phyloP scores from a whole-genome alignment of 345 rosid genomes.

The Turnera subulata region DNA sequence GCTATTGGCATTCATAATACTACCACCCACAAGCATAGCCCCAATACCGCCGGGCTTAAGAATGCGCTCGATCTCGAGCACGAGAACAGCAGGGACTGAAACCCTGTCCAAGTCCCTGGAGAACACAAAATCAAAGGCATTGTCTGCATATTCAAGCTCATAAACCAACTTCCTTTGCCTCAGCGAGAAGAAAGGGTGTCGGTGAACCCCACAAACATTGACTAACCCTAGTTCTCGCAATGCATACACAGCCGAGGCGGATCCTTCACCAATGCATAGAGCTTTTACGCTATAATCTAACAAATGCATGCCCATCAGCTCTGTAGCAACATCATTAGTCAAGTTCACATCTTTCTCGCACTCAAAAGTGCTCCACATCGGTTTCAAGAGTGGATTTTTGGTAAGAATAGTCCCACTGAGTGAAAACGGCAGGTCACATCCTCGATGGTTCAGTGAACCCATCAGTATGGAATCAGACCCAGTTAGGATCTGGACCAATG shows the following conservation, averaged over 20 bases:
- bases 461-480: conserved; percentile 36
- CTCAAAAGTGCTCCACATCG: conserved; percentile 42
- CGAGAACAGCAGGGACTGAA: conserved; percentile 68
- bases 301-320: conserved; percentile 49
- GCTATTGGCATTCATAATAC: conserved; percentile 43
- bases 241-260: conserved; percentile 47
- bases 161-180: conserved; percentile 49
- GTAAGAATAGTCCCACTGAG: conserved; percentile 27
- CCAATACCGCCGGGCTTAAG: conserved; percentile 77
- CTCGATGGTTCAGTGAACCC: conserved; percentile 23
- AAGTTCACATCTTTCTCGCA: conserved; percentile 47
- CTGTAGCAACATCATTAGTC: conserved; percentile 45
- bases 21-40: conserved; percentile 58
- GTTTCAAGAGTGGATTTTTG: conserved; percentile 34
- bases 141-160: conserved; percentile 56
- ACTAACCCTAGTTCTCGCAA: conserved; percentile 54
- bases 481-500: conserved; percentile 44
- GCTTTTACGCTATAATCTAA: conserved; percentile 44
- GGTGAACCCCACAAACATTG: conserved; percentile 43
- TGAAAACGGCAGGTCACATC: conserved; percentile 39
- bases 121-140: conserved; percentile 63
- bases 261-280: conserved; percentile 76
- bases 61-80: conserved; percentile 81
- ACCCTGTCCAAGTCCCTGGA: conserved; percentile 59
- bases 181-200: conserved; percentile 54